Evolutionary conservation across 2,329 filamentous ascomycete species (phyloP), one percentile per base, ranked within the genome.

Genomic region (Pseudomassariella vexata): DNA sequence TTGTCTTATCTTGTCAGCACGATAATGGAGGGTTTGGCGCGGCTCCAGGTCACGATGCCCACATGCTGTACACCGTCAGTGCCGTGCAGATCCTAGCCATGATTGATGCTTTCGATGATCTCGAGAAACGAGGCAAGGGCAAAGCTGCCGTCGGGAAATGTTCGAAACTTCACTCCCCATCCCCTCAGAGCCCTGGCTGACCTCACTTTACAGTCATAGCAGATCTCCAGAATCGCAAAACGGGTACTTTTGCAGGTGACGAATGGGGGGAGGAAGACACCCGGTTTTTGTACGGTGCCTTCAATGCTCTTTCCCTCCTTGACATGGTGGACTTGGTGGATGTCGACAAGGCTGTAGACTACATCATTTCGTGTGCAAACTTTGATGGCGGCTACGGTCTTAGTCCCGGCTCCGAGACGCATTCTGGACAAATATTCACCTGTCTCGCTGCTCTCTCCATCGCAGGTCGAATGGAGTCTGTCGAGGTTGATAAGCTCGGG

Each of bases 211-310:
- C 48, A 78, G 87, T 82, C 62, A 88, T 96, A 48, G 82, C 89
- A 40, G 66, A 67, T 41, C 72, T 95, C 31, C 92, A 98, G 53
- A 82, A 95, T 53, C 68, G 65, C 14, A 68, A 82, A 34, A 86
- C 82, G 4, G 92, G 92, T 37, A 92, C 85, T 0, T 96, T 98
- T 58, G 78, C 82, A 34, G 92, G 92, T 30, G 92, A 98, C 52
- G 82, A 94, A 58, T 98, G 89, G 89, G 92, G 92, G 19, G 92
- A 98, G 59, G 82, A 84, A 41, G 92, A 98, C 59, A 96, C 92
- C 0, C 79, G 92, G 16, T 98, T 98, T 54, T 70, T 98, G 9
- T 96, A 94, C 53, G 84, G 83, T 21, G 88, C 87, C 6, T 69
- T 98, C 35, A 94, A 94, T 55, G 86, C 87, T 1, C 69, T 98